These are phyloP conservation scores for Fusarium falciforme DNA, from an alignment of 2,329 filamentous ascomycete genomes.

Conservation along the genomic window DNA sequence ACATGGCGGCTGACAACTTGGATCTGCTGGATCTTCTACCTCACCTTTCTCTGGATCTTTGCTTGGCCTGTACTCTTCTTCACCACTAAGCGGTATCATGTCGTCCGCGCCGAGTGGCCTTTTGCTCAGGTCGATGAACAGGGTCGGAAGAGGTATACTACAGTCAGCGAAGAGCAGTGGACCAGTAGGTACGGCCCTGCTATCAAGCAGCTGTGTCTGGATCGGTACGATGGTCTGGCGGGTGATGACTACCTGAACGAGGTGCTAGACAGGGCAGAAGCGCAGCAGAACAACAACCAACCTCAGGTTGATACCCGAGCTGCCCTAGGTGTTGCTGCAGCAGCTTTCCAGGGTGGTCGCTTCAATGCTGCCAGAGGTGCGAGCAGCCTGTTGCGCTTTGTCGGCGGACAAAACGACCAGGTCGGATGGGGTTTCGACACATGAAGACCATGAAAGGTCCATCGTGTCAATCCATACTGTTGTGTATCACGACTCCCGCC, in stretches of 20 bases:
- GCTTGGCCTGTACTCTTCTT: slow-evolving; percentile 37
- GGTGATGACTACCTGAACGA: slow-evolving; percentile 31
- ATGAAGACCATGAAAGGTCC: not conserved
- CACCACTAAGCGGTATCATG: slow-evolving; percentile 30
- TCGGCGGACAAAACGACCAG: slow-evolving; percentile 22
- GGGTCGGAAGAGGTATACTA: slow-evolving; percentile 25
- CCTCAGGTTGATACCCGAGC: slow-evolving; percentile 12
- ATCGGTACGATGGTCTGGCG: slow-evolving; percentile 33
- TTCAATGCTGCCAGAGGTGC: slow-evolving; percentile 17
- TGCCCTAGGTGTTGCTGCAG: slow-evolving; percentile 22
- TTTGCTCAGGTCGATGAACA: slow-evolving; percentile 13
- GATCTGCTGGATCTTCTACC: slow-evolving; percentile 39
- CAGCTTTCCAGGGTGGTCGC: slow-evolving; percentile 29
- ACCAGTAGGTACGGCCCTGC: slow-evolving; percentile 23
- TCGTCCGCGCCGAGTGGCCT: slow-evolving; percentile 31
- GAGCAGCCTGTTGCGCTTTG: slow-evolving; percentile 28
- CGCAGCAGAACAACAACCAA: not conserved
- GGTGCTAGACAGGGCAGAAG: slow-evolving; percentile 23
- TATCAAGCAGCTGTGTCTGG: slow-evolving; percentile 29
- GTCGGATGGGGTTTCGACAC: slow-evolving; percentile 40
- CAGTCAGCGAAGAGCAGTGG: slow-evolving; percentile 36
- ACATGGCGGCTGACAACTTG: slow-evolving; percentile 31
- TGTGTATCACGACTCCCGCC: not conserved
- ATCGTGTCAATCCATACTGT: not conserved
- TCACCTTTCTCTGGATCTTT: slow-evolving; percentile 39